Base-by-base conservation (phyloP, 1,139 yeast species). In the Blastobotrys petasosporus region DNA sequence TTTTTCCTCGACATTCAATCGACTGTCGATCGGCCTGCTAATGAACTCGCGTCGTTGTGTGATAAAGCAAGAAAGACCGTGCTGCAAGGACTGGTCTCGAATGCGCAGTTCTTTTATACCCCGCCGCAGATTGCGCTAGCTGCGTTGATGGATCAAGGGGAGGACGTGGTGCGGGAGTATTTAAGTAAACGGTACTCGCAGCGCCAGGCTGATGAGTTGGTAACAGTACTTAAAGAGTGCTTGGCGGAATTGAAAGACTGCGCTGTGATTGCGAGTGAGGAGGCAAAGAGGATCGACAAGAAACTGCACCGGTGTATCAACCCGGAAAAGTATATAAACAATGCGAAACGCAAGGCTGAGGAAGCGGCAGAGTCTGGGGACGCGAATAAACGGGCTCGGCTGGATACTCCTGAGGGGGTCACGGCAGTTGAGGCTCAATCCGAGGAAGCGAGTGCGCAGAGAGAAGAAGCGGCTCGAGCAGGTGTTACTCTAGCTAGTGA, bases 41-140 rank as follows among this genome's bases (percentile, higher is more conserved):
- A 44, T n/a, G 52, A 55, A 33, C 49, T 70, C 32, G 70, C 70
- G 9, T 46, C 53, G 10, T 50, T 68, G 39, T 86, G 85, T 62
- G 95, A 86, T 57, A 67, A 70, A 34, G 86, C 95, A 2, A 77
- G 83, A 55, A 71, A 70, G 30, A 68, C 81, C 66, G 71, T 87
- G 6, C 76, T 80, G 40, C 82, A 80, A 15, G 75, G 85, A 0
- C 64, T 88, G 41, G 68, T 85, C 38, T 80, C 94, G 29, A 95
- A 90, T 60, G 90, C 78, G 2, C 70, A 75, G 12, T 90, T 87
- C 57, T 68, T 80, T 31, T 92, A 70, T 63, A 82, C 97, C 0
- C 98, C 98, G 1, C 96, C 98, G 1, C 98, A 92, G 58, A 85
- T 92, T 33, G 96, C 97, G 0, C 69, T 92, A 47, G 94, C 97